Evolutionary conservation across 345 rosid species (phyloP).

Genomic region (Eucalyptus guilfoylei): DNA sequence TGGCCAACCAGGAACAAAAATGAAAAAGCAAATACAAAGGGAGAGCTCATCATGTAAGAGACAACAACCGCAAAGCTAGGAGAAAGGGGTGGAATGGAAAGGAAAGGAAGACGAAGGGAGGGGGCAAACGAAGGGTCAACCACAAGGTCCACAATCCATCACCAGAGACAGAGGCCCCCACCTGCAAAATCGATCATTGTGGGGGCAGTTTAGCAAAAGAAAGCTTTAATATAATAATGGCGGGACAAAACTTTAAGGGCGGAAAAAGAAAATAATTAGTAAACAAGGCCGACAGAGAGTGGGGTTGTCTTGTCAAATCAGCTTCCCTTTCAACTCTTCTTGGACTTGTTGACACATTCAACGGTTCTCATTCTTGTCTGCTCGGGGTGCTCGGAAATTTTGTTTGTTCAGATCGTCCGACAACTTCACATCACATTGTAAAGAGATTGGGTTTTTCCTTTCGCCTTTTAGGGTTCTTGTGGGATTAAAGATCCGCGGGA

Average conservation of each 20-base stretch:
- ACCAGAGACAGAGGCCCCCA: not conserved
- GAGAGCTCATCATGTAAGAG: not conserved
- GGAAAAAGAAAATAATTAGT: not conserved
- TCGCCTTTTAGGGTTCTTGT: not conserved
- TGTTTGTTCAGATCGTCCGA: not conserved
- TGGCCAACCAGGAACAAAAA: not conserved
- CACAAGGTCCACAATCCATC: not conserved
- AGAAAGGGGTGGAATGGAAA: not conserved
- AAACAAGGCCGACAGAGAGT: not conserved
- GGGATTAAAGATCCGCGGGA: not conserved
- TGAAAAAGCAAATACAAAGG: not conserved
- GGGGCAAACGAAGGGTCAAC: not conserved
- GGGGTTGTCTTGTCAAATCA: not conserved
- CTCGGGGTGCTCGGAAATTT: not conserved
- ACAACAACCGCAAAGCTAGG: not conserved
- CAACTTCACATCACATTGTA: not conserved
- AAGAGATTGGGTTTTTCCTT: not conserved
- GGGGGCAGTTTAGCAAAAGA: not conserved
- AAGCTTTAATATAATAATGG: not conserved
- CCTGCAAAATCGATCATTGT: not conserved
- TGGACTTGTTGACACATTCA: not conserved
- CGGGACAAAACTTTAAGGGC: not conserved
- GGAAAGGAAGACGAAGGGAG: not conserved
- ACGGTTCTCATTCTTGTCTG: not conserved
- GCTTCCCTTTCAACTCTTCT: not conserved